Evolutionary conservation across 2,329 filamentous ascomycete genomes (phyloP).

Genomic region (Blastomyces gilchristii): DNA sequence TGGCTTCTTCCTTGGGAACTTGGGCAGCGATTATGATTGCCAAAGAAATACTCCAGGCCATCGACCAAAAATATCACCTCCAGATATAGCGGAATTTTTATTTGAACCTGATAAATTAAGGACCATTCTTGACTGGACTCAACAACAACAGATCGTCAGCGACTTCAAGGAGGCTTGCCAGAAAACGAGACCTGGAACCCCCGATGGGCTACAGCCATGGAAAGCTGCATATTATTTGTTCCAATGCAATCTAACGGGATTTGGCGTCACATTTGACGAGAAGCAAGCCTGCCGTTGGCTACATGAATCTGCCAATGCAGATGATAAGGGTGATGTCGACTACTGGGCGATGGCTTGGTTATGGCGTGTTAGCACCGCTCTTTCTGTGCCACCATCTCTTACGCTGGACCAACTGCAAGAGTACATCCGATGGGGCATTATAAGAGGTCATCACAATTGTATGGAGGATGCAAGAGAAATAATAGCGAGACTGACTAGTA

Average conservation of each 20-base stretch:
- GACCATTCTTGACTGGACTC: slow-evolving; percentile 1
- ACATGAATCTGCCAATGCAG: not conserved
- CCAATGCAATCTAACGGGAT: slow-evolving; percentile 2
- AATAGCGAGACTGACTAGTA: not conserved
- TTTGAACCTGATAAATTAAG: slow-evolving; percentile 2
- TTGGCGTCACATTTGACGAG: slow-evolving; percentile 3
- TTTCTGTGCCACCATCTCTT: not conserved
- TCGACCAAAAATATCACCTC: not conserved
- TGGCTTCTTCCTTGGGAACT: slow-evolving; percentile 3
- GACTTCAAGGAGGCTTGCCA: not conserved
- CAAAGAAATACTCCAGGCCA: slow-evolving; percentile 4
- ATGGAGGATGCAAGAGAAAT: slow-evolving; percentile 1
- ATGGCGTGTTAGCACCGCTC: not conserved
- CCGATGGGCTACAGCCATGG: slow-evolving; percentile 3
- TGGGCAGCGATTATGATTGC: slow-evolving; percentile 4
- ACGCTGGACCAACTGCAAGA: slow-evolving; percentile 2
- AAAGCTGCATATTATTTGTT: slow-evolving; percentile 7
- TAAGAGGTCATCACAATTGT: slow-evolving; percentile 7
- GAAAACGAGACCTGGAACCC: not conserved
- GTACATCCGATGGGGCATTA: slow-evolving; percentile 3
- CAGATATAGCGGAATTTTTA: slow-evolving; percentile 5
- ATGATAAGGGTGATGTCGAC: slow-evolving; percentile 4
- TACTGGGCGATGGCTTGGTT: slow-evolving; percentile 6
- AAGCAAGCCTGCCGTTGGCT: slow-evolving; percentile 4
- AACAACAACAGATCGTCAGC: not conserved